Percentiles rank a stretch among this genome's conserved stretches.
Conservation (phyloP, 371 early-diverging fungal genomes). For the Nematocida homosporus region DNA sequence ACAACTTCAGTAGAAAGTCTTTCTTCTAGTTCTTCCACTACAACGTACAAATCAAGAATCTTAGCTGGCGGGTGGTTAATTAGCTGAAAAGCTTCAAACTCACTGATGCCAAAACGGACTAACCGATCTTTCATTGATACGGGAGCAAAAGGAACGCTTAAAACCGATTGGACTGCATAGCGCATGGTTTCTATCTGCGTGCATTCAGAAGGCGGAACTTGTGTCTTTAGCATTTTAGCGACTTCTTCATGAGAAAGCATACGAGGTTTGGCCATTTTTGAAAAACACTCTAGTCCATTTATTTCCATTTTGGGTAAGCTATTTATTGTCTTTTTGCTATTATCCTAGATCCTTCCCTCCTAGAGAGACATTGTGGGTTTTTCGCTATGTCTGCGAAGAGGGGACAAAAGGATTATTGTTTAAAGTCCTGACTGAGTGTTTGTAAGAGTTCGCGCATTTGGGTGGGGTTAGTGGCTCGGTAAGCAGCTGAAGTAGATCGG, state of each 20-base stretch:
- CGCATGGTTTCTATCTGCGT: conserved; percentile 44
- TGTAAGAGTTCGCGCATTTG: conserved; percentile 16
- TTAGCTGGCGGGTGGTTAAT: conserved; percentile 60
- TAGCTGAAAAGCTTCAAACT: conserved; percentile 65
- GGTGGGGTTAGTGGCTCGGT: conserved; percentile 2
- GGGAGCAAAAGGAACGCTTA: conserved; percentile 6
- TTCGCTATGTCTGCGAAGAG: neutral
- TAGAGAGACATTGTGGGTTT: neutral
- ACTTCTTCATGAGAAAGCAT: conserved; percentile 40
- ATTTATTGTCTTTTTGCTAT: neutral
- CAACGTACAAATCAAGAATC: conserved; percentile 61
- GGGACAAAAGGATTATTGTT: conserved; percentile 2
- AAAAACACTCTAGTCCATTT: neutral
- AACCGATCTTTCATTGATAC: conserved; percentile 30
- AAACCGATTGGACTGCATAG: conserved; percentile 30
- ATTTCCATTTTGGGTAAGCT: neutral
- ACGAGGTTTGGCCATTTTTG: neutral
- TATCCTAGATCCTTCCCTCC: neutral
- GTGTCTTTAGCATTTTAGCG: neutral
- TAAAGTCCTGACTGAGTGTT: neutral
- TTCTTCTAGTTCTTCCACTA: conserved; percentile 68
- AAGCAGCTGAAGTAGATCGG: conserved; percentile 27
- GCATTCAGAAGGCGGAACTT: neutral
- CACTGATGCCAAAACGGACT: conserved; percentile 26
- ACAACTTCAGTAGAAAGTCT: conserved; percentile 62